Base-by-base conservation (phyloP, 2,329 filamentous ascomycete species). In the Alternaria longipes region DNA sequence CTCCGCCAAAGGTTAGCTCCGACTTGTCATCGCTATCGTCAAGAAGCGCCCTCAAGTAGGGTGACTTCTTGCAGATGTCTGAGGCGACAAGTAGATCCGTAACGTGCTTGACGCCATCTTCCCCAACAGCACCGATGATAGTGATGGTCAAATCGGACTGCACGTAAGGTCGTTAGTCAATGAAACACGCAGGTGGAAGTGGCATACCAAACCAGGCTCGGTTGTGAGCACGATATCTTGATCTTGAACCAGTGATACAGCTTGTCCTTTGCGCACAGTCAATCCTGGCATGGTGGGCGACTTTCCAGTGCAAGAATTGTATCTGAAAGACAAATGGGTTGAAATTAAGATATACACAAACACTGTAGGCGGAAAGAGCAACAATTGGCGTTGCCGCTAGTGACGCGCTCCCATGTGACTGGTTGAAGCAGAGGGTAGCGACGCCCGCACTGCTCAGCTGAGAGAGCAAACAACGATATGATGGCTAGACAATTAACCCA, bases 71-170 rank as follows among this genome's bases (percentile, higher is more conserved):
- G 40, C 63, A 66, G 18, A 42, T 45, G 2, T 56, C 32, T 1
- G 40, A 45, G 8, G 58, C 52, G n/a, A 63, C 61, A 8, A 46
- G 45, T 12, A 68, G 40, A 12, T 65, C 64, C 11, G 64, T 68
- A 18, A 66, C 59, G 7, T 62, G 55, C 36, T 59, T 63, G 9
- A 45, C 30, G 4, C 59, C 56, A 24, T 65, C 57, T 6, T 60
- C 55, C 16, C 38, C 50, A 1, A 53, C 40, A 0, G 64, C 24
- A 8, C 64, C 54, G 5, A 68, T 47, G 3, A 68, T 32, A 4
- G 60, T 66, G 4, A 68, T 61, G 3, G 44, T 62, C 14, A 68
- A 49, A 14, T 62, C 60, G 14, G 32, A 49, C 55, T 57, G 24
- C 22, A n/a, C 46, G 8, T 18, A 18, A 45, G 3, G 34, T 56